These are phyloP conservation scores for Tylopilus sp. DNA, from an alignment of 768 basidiomycete species.

Conservation along the genomic window DNA sequence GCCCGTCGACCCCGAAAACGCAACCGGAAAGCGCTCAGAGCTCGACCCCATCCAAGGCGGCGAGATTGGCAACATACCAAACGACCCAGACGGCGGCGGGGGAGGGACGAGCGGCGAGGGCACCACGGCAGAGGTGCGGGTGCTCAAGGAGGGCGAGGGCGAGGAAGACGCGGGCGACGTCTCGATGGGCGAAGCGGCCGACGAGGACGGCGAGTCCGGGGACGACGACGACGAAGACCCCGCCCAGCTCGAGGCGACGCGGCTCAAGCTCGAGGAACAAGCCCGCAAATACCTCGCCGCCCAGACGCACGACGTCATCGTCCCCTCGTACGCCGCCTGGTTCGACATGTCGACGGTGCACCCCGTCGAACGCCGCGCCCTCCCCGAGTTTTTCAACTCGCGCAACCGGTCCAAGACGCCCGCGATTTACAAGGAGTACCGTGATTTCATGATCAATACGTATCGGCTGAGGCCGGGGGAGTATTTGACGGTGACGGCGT, in stretches of 20 bases:
- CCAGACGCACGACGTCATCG: conserved; percentile 95
- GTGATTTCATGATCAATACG: conserved; percentile 99
- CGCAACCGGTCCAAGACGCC: conserved; percentile 95
- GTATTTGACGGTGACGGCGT: conserved; percentile 97
- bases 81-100: conserved; percentile 28
- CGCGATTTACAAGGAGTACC: conserved; percentile 96
- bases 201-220: conserved; percentile 73
- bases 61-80: conserved; percentile 72
- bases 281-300: conserved; percentile 93
- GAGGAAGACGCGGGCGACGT: conserved; percentile 70
- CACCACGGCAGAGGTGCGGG: conserved; percentile 33
- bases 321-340: conserved; percentile 97
- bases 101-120: conserved; percentile 16
- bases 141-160: conserved; percentile 53
- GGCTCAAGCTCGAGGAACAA: conserved; percentile 77
- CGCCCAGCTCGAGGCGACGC: conserved; percentile 77
- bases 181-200: conserved; percentile 76
- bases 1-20: conserved; percentile 74
- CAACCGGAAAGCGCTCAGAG: conserved; percentile 84
- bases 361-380: conserved; percentile 83
- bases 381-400: conserved; percentile 98
- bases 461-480: conserved; percentile 92
- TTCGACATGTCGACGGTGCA: conserved; percentile 95
- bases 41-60: conserved; percentile 78
- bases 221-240: conserved; percentile 88